phyloP scores from a whole-genome alignment of 352 stramenopile species.

The Albugo laibachii region DNA sequence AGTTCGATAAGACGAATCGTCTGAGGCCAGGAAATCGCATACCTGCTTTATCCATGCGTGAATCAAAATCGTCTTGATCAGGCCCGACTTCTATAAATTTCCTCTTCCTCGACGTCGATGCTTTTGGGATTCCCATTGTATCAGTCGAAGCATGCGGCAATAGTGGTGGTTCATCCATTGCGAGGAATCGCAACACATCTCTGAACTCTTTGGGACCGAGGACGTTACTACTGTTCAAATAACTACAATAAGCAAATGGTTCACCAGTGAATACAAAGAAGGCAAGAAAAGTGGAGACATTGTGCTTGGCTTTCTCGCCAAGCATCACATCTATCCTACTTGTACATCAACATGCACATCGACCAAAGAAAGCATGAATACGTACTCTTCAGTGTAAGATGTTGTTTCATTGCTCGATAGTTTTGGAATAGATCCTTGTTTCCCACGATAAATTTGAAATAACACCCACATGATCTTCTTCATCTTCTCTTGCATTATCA shows the following conservation, averaged over 20 bases:
- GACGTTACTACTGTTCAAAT: constrained; percentile 43
- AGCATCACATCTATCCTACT: neutral
- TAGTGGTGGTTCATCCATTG: constrained; percentile 64
- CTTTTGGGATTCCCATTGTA: constrained; percentile 12
- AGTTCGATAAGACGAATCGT: neutral
- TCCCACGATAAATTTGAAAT: constrained; percentile 78
- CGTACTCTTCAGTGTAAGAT: constrained; percentile 65
- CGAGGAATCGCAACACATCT: constrained; percentile 63
- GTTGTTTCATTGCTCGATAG: constrained; percentile 31
- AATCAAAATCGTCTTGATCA: constrained; percentile 5
- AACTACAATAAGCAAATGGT: constrained; percentile 35
- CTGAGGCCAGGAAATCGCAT: constrained; percentile 1
- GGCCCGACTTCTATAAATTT: constrained; percentile 65
- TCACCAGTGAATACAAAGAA: constrained; percentile 5
- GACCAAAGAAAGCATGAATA: constrained; percentile 14
- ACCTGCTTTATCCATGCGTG: constrained; percentile 19
- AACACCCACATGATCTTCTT: constrained; percentile 85
- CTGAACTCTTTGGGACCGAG: constrained; percentile 71
- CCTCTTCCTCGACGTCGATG: constrained; percentile 27
- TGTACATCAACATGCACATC: constrained; percentile 4
- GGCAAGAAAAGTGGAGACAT: constrained; percentile 6
- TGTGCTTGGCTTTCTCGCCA: constrained; percentile 8
- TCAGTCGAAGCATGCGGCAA: constrained; percentile 29
- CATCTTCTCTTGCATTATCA: constrained; percentile 82
- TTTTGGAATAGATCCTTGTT: constrained; percentile 48